Conservation (phyloP, 2,329 filamentous ascomycete genomes). For the Ascochyta rabiei region DNA sequence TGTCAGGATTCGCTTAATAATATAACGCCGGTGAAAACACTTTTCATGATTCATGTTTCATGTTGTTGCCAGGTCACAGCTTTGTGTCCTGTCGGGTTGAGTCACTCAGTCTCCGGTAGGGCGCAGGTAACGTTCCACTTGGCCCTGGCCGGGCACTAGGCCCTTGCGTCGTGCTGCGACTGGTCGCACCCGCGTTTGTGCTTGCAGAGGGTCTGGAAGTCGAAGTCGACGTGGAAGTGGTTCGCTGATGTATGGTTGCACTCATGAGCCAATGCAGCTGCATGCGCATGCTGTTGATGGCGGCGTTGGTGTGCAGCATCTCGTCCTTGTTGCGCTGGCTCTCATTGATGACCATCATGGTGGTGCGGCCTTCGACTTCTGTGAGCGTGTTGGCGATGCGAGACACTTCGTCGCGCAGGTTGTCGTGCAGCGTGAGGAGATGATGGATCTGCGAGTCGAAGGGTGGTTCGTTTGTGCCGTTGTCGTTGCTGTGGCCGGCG, state of each 20-base stretch:
- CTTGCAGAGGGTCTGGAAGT: constrained; percentile 32
- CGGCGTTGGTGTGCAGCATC: constrained; percentile 65
- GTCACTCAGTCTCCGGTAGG: constrained; percentile 44
- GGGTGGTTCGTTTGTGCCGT: constrained; percentile 40
- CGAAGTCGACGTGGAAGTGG: constrained; percentile 33
- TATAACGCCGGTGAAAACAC: constrained; percentile 17
- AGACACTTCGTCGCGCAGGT: constrained; percentile 63
- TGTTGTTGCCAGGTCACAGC: constrained; percentile 25
- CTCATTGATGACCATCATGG: constrained; percentile 68
- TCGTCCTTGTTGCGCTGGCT: constrained; percentile 66
- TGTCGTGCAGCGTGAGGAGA: constrained; percentile 66
- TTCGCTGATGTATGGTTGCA: constrained; percentile 57
- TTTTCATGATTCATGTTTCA: constrained; percentile 27
- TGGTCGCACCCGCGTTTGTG: constrained; percentile 27
- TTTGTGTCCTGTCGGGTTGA: constrained; percentile 47
- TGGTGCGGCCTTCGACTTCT: constrained; percentile 65
- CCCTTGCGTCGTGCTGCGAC: constrained; percentile 36
- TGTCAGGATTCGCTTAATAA: background rate
- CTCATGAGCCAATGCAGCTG: constrained; percentile 69
- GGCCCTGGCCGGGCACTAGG: constrained; percentile 28
- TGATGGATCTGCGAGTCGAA: constrained; percentile 61
- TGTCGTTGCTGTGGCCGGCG: constrained; percentile 31
- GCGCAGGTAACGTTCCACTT: constrained; percentile 33
- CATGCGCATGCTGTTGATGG: constrained; percentile 63
- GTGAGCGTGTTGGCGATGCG: constrained; percentile 61